These are phyloP conservation scores for Russula compacta DNA, from an alignment of 768 basidiomycete species.

Conservation along the genomic window DNA sequence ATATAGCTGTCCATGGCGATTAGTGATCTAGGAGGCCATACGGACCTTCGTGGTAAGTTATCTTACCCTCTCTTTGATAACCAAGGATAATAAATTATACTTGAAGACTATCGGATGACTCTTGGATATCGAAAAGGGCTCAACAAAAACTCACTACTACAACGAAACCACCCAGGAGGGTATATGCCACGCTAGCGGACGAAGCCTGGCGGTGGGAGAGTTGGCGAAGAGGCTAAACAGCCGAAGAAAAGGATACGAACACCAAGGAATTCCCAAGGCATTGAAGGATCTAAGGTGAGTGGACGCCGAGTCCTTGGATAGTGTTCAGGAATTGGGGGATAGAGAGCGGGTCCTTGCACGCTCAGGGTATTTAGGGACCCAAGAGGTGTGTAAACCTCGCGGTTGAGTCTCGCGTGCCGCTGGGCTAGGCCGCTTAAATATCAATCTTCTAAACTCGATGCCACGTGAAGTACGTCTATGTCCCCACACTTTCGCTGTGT, in stretches of 20 bases:
- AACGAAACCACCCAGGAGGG: constrained; percentile 50
- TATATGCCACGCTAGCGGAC: constrained; percentile 46
- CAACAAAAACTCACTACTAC: constrained; percentile 32
- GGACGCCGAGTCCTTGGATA: neutral
- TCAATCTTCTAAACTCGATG: too few relatives aligned
- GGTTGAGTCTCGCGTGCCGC: too few relatives aligned
- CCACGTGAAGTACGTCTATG: too few relatives aligned
- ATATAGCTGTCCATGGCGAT: constrained; percentile 44
- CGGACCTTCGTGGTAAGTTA: neutral
- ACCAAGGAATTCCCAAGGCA: constrained; percentile 16
- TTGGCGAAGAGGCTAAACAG: constrained; percentile 21
- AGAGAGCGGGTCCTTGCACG: neutral
- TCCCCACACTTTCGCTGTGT: too few relatives aligned
- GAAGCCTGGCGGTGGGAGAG: constrained; percentile 36
- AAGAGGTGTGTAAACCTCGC: neutral
- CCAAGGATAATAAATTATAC: constrained; percentile 79
- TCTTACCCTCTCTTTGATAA: constrained; percentile 71
- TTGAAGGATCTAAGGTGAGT: neutral
- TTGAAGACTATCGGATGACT: constrained; percentile 25
- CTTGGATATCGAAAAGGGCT: neutral
- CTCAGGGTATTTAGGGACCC: neutral
- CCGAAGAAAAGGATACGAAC: constrained; percentile 14
- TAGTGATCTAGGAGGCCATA: neutral
- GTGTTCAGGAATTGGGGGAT: neutral
- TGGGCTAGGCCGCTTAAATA: neutral